These are phyloP conservation scores for Termitomyces sp. DNA, from an alignment of 768 basidiomycete genomes.

Conservation along the genomic window DNA sequence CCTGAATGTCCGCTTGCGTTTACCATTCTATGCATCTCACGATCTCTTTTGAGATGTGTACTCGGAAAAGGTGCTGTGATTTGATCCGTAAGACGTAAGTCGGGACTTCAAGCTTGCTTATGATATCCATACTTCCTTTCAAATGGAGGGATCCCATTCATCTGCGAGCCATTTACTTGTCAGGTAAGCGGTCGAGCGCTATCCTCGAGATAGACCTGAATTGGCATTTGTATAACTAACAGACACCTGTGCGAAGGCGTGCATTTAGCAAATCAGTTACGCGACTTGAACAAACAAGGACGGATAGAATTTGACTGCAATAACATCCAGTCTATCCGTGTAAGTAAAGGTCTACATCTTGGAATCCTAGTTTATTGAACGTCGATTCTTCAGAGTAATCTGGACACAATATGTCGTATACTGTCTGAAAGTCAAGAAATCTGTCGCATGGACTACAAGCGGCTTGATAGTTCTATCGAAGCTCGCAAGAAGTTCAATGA, in stretches of 20 bases:
- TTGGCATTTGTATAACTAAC: neutral
- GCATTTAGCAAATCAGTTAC: neutral
- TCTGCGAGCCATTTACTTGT: neutral
- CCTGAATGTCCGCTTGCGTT: neutral
- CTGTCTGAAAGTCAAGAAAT: neutral
- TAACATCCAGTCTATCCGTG: neutral
- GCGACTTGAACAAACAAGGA: neutral
- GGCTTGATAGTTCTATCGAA: neutral
- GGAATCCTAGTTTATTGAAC: neutral
- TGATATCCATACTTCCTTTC: neutral
- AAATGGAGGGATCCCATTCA: neutral
- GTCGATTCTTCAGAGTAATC: neutral
- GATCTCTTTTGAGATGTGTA: neutral
- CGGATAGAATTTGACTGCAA: neutral
- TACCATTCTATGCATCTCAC: neutral
- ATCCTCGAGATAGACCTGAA: neutral
- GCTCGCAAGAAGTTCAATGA: neutral
- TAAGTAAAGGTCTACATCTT: neutral
- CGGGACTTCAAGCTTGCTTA: neutral
- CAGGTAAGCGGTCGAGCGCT: neutral
- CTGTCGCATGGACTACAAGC: neutral
- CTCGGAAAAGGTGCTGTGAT: neutral
- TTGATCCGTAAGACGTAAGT: neutral
- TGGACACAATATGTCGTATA: neutral
- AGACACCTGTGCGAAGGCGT: slow-evolving; percentile 7